Evolutionary conservation across 495 filamentous ascomycete species (phyloP).

Genomic region (Bacidia gigantensis): DNA sequence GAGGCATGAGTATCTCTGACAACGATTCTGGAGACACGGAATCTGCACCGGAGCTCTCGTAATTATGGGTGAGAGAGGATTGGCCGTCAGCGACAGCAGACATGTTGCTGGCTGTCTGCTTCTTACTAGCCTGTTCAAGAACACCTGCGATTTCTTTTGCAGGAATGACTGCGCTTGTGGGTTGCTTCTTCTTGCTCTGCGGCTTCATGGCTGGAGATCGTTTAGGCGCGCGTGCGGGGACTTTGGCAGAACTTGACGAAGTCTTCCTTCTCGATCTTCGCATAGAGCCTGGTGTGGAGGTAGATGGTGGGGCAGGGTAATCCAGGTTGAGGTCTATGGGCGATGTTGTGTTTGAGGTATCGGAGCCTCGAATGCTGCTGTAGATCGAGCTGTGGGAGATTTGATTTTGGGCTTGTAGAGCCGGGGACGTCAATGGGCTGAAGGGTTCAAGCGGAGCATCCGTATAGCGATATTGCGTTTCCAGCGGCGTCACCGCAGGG

Average conservation of each 20-base stretch:
- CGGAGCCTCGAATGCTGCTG: conserved; percentile 21
- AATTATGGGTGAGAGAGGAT: conserved; percentile 31
- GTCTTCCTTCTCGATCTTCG: conserved; percentile 22
- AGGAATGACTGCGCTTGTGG: conserved; percentile 41
- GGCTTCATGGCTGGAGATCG: conserved; percentile 83
- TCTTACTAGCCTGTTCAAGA: conserved; percentile 21
- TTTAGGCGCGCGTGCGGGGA: conserved; percentile 37
- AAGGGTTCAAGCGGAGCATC: conserved; percentile 84
- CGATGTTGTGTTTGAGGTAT: conserved; percentile 31
- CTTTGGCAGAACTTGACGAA: conserved; percentile 28
- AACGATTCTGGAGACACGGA: conserved; percentile 61
- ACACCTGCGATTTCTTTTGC: conserved; percentile 41
- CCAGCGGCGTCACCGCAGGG: conserved; percentile 84
- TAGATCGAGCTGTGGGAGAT: conserved; percentile 28
- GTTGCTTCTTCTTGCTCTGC: conserved; percentile 45
- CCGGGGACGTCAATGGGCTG: conserved; percentile 85
- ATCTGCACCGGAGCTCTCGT: conserved; percentile 49
- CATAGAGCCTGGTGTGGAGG: conserved; percentile 25
- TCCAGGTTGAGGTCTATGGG: conserved; percentile 34
- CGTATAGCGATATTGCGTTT: conserved; percentile 65
- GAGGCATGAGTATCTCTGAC: conserved; percentile 56
- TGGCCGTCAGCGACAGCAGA: conserved; percentile 25
- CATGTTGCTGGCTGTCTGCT: conserved; percentile 20
- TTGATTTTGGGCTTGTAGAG: conserved; percentile 63
- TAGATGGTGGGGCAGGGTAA: conserved; percentile 26